These are phyloP conservation scores for Picochlorum sp. DNA, from an alignment of 139 green algal genomes.

Conservation along the genomic window DNA sequence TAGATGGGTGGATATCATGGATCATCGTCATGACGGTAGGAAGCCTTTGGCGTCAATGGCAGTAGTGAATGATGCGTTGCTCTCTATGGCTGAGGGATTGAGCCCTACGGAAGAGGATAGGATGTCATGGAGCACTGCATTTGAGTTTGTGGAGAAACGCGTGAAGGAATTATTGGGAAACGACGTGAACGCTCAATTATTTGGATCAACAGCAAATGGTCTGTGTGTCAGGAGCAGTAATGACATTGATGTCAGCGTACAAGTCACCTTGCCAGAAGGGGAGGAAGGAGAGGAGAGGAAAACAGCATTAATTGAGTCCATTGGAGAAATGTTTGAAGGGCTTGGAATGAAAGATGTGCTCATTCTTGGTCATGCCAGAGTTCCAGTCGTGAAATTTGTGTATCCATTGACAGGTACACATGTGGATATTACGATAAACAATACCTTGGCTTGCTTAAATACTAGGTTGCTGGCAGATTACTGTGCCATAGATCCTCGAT, in stretches of 20 bases:
- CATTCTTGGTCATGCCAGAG: slow-evolving; percentile 58
- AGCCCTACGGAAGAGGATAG: slow-evolving; percentile 39
- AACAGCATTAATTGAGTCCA: slow-evolving; percentile 41
- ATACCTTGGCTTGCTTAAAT: slow-evolving; percentile 78
- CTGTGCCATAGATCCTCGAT: slow-evolving; percentile 56
- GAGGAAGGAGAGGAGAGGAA: slow-evolving; percentile 22
- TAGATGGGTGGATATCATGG: slow-evolving; percentile 25
- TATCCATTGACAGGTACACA: slow-evolving; percentile 35
- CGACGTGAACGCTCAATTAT: slow-evolving; percentile 41
- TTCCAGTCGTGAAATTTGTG: slow-evolving; percentile 81
- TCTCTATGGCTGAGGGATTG: slow-evolving; percentile 33
- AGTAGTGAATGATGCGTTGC: slow-evolving; percentile 34
- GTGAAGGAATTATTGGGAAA: slow-evolving; percentile 38
- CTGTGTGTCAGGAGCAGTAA: slow-evolving; percentile 61
- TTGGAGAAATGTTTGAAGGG: slow-evolving; percentile 43
- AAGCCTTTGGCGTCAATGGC: slow-evolving; percentile 26
- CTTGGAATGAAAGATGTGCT: slow-evolving; percentile 53
- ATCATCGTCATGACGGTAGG: slow-evolving; percentile 18
- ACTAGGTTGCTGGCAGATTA: slow-evolving; percentile 79
- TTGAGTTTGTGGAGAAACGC: slow-evolving; percentile 28
- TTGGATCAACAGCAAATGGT: slow-evolving; percentile 58
- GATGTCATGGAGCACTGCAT: slow-evolving; percentile 25
- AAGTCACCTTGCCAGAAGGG: slow-evolving; percentile 26
- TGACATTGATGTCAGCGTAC: slow-evolving; percentile 71
- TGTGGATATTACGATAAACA: slow-evolving; percentile 78